Base-by-base conservation (phyloP, 805 yeast genomes). In the Candida boleticola region DNA sequence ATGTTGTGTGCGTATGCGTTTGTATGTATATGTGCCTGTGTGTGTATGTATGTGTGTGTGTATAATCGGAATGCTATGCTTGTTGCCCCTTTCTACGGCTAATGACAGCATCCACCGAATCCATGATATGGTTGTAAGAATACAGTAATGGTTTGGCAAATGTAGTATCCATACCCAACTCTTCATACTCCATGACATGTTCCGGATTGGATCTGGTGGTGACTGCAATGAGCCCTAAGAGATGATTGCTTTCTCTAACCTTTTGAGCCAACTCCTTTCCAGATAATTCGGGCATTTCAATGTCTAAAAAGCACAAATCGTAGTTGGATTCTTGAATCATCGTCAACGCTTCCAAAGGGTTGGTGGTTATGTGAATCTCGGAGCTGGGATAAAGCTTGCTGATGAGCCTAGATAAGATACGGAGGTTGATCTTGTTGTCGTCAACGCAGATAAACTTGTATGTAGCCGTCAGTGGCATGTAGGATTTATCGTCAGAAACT, bases 281-380 rank as follows among this genome's bases (percentile, higher is more conserved):
- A 16, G 64, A 53, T 16, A 71, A 55, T 10, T 48, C 51, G 4
- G 76, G 76, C 76, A 71, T 71, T 45, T 71, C 76, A 25, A 71
- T 71, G 47, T 71, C 76, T 31, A 71, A 53, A 40, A 71, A 71
- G 5, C 68, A 55, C 25, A 63, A 49, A 42, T 68, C 68, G 39
- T 53, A 65, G 14, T 34, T 29, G 1, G 43, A 35, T 11, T 44
- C 36, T 13, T 49, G 43, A 40, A 56, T 41, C 7, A 68, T 66
- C 31, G 52, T 48, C 1, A 66, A 54, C 21, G 63, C 53, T 43
- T 70, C 68, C 32, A 55, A 57, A 7, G 62, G 49, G 26, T 57
- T 56, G 10, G 52, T 54, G 9, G 68, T 53, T 10, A 41, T 40
- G 13, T 38, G 29, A 4, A 38, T 23, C 4, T 32, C 23, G 18